Conservation (phyloP, 2,329 filamentous ascomycete genomes). For the Nemania sp. region DNA sequence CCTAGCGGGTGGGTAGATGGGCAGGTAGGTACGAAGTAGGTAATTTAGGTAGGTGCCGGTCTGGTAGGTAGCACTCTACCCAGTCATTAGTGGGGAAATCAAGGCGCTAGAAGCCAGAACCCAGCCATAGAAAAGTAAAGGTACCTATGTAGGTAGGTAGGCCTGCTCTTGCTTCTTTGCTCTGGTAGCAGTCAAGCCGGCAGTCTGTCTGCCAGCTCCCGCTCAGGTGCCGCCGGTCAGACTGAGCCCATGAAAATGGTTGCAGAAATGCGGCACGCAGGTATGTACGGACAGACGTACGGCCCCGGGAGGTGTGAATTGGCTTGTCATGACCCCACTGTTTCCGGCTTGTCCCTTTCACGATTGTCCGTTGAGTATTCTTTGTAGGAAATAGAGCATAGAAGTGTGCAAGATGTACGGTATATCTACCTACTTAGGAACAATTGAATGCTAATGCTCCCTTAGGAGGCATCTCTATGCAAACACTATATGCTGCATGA, state of each 20-base stretch:
- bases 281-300: background rate
- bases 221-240: slow-evolving; percentile 18
- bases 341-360: background rate
- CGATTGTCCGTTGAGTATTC: no score
- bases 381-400: no score
- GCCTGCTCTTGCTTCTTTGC: background rate
- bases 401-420: no score
- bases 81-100: slow-evolving; percentile 8
- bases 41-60: background rate
- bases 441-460: background rate
- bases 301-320: no score
- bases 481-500: slow-evolving; percentile 22
- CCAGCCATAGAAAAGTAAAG: no score
- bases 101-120: background rate
- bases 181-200: background rate
- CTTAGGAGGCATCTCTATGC: background rate
- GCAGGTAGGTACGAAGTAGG: slow-evolving; percentile 7
- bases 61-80: background rate
- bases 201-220: slow-evolving; percentile 11
- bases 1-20: slow-evolving; percentile 24
- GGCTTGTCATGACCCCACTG: background rate
- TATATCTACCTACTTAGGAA: no score
- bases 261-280: background rate
- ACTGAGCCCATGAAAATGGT: background rate
- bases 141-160: background rate